Base-by-base conservation (phyloP, 345 rosid species). In the Hypericum perforatum region DNA sequence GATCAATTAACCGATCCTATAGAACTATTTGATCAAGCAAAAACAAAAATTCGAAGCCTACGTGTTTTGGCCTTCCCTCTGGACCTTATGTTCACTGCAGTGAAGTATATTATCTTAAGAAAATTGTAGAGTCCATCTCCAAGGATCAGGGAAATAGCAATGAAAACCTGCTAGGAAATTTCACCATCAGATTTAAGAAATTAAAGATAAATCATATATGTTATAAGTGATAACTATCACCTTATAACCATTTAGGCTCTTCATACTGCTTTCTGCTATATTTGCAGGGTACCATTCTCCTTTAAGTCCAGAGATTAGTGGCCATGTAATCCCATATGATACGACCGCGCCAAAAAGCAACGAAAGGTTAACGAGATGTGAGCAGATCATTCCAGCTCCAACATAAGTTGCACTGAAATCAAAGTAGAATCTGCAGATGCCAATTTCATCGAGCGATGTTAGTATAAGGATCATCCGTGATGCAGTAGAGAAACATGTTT, bases 321-420 rank as follows among this genome's bases (percentile, higher is more conserved):
- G 96, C 98, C 98, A 92, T 96, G 83, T 92, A 9, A 92, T 58
- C 61, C 90, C 96, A 95, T 95, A 88, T 0, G 98, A 92, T 42
- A 88, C 82, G 9, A 92, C 66, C 0, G 94, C 96, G 6, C 98
- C 98, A 6, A 88, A 60, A 43, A 88, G 95, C 71, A 92, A 66
- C n/a, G 98, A 92, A 47, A 81, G 63, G 63, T 85, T 92, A 57
- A 92, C 94, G 50, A 81, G 62, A 76, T 92, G 95, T n/a, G 96
- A 83, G 63, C 98, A 92, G 32, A 90, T 90, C 97, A 90, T 90
- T 52, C 97, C 97, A 11, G 94, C 97, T 55, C 97, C 94, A 10
- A 90, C 53, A 53, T 90, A 90, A 56, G 95, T 86, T 90, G 70
- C 73, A 60, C 91, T 84, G 65, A 86, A 86, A 67, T 86, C 91